Conservation (phyloP, 257 asterid species). For the Petunia secreta region DNA sequence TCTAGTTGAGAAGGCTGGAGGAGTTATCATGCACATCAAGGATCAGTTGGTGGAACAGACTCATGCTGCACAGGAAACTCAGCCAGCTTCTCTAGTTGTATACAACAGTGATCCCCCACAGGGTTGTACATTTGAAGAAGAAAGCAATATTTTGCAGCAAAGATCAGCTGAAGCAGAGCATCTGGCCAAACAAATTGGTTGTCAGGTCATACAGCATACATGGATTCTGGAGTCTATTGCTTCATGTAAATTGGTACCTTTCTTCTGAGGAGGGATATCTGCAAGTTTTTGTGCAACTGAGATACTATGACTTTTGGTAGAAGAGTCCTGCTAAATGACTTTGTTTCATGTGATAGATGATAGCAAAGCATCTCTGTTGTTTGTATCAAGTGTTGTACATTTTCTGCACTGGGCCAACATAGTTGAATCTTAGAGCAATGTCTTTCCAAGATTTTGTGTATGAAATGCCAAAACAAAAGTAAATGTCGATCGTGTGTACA, state of each 20-base stretch:
- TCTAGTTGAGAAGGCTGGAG: conserved; percentile 74
- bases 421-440: neutral
- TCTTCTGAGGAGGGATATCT: neutral
- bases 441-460: conserved; percentile 6
- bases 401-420: neutral
- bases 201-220: conserved; percentile 62
- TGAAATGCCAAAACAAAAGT: neutral
- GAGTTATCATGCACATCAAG: conserved; percentile 43
- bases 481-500: neutral
- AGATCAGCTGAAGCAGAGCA: conserved; percentile 55
- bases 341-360: neutral
- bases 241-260: conserved; percentile 55
- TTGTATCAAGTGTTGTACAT: neutral
- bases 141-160: conserved; percentile 31
- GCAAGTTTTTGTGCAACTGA: neutral
- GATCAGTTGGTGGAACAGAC: conserved; percentile 41
- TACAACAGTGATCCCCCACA: conserved; percentile 51
- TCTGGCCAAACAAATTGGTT: conserved; percentile 40
- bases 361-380: neutral
- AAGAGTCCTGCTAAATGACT: neutral
- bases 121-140: conserved; percentile 43
- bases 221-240: conserved; percentile 94
- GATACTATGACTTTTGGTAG: neutral
- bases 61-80: conserved; percentile 22
- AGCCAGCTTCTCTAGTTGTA: conserved; percentile 47